Percentiles rank a stretch among this genome's conserved stretches.
Conservation (phyloP, 1,139 yeast genomes). For the Dujonia santamariae region DNA sequence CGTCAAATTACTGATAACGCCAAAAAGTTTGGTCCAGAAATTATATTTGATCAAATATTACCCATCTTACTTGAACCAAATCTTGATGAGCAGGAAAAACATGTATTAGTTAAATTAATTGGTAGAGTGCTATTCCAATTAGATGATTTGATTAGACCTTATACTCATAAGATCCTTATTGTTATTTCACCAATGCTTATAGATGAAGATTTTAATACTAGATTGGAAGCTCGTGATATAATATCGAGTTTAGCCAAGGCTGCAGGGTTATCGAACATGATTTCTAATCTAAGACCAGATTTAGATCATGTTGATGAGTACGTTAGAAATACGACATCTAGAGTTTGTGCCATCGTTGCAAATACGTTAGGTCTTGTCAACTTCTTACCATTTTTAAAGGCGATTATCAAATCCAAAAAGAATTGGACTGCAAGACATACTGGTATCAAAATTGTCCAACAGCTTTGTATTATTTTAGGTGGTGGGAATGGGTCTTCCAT, state of each 20-base stretch:
- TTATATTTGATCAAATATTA: slow-evolving; percentile 63
- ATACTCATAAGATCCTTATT: slow-evolving; percentile 64
- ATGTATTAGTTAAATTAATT: slow-evolving; percentile 70
- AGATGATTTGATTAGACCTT: slow-evolving; percentile 68
- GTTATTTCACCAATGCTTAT: slow-evolving; percentile 78
- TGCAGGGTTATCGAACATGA: slow-evolving; percentile 78
- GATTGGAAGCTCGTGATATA: slow-evolving; percentile 79
- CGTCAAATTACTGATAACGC: slow-evolving; percentile 67
- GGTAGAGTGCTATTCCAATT: slow-evolving; percentile 67
- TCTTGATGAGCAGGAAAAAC: slow-evolving; percentile 82
- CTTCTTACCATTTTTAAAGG: slow-evolving; percentile 75
- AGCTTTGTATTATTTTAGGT: slow-evolving; percentile 67
- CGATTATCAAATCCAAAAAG: slow-evolving; percentile 76
- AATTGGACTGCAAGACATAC: slow-evolving; percentile 88
- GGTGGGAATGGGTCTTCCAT: slow-evolving; percentile 55
- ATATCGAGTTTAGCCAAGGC: slow-evolving; percentile 73
- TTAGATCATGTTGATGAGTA: slow-evolving; percentile 82
- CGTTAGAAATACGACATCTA: slow-evolving; percentile 71
- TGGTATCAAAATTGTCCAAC: slow-evolving; percentile 77
- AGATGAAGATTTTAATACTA: slow-evolving; percentile 72
- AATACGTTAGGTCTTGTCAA: slow-evolving; percentile 71
- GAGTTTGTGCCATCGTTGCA: slow-evolving; percentile 84
- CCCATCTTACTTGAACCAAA: slow-evolving; percentile 73
- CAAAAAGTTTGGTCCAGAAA: slow-evolving; percentile 62
- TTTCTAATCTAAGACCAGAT: slow-evolving; percentile 76